Evolutionary conservation across 176 grass and related monocot genomes (phyloP), one percentile per base, ranked within the genome.

Genomic region (Elaeis guineensis): DNA sequence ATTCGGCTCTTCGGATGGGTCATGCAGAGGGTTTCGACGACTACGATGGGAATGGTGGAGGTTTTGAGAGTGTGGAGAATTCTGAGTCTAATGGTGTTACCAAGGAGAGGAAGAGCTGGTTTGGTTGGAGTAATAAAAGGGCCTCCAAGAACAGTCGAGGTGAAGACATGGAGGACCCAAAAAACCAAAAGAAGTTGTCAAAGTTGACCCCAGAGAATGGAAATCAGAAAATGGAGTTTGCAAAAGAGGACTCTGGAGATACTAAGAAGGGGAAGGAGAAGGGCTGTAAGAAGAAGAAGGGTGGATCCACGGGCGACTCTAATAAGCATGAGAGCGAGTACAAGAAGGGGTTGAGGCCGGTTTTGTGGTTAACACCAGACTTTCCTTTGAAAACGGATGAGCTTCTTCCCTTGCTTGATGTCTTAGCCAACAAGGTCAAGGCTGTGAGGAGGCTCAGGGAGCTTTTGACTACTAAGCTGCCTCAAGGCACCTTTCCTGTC

Each of bases 361-460:
- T 98, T 55, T 75, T 98, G 66, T 98, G 87, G 87, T 22, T 98
- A 65, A 98, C 93, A 44, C 83, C 81, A 5, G 87, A 92, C 71
- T 98, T 91, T 65, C 87, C 93, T 80, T 65, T 98, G 25, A 98
- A 98, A 78, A 89, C 81, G 16, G 93, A 98, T 69, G 93, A 98
- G 44, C 79, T 98, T 24, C 80, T 98, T 66, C 93, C 87, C 57
- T 63, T 98, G 52, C 84, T 98, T 7, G 93, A 98, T 86, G 87
- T 98, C 51, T 22, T 98, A 64, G 93, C 93, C 16, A 91, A 85
- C 65, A 98, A 98, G 86, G 93, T 98, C 20, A 98, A 98, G 70
- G 93, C 87, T 44, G 66, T 98, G 16, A 85, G 93, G 75, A 98
- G 93, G 76, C 81, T 98, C 51, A 89, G 87, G 73, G 93, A 98